Base-by-base conservation (phyloP, 73 alveolate genomes). In the Paramecium bursaria region DNA sequence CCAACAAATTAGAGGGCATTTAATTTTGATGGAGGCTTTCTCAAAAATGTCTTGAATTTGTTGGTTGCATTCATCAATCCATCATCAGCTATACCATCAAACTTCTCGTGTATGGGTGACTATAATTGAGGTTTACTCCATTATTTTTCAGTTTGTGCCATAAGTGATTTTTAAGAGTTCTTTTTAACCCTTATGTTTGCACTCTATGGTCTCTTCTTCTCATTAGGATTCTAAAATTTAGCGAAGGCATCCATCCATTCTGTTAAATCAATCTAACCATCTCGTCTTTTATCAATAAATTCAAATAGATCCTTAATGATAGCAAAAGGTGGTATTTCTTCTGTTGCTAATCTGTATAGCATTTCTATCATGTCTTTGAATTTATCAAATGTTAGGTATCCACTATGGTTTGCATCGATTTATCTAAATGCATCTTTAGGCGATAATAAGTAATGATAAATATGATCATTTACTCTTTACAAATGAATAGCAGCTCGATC, bases 161-260 rank as follows among this genome's bases (percentile, higher is more conserved):
- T 27, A 21, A 48, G 23, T 14, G 74, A 74, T 9, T 48, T 49
- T 10, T 74, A 22, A 49, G 50, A 48, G 3, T 13, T 15, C 30
- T 49, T 49, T 53, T 49, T 51, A 5, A 31, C 80, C 47, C 76
- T 48, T 2, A 48, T 29, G 17, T 49, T 74, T 2, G 75, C 74
- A 49, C 74, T 74, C 50, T 46, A 1, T 4, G 86, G 75, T 11
- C 86, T 74, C 44, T 67, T 67, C 82, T 67, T 67, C 33, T 67
- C 82, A 35, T 67, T 67, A 15, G 82, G 82, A 39, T 67, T 67
- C 4, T 39, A 35, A 15, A 79, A 46, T 25, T 74, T 77, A 11
- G 94, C 88, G 74, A 95, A 94, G 44, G 97, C 94, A 75, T 92
- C 88, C 55, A 90, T 87, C 98, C 99, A 96, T 86, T 96, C 99